These are phyloP conservation scores for Bipolaris victoriae DNA, from an alignment of 2,329 filamentous ascomycete genomes.

Conservation along the genomic window DNA sequence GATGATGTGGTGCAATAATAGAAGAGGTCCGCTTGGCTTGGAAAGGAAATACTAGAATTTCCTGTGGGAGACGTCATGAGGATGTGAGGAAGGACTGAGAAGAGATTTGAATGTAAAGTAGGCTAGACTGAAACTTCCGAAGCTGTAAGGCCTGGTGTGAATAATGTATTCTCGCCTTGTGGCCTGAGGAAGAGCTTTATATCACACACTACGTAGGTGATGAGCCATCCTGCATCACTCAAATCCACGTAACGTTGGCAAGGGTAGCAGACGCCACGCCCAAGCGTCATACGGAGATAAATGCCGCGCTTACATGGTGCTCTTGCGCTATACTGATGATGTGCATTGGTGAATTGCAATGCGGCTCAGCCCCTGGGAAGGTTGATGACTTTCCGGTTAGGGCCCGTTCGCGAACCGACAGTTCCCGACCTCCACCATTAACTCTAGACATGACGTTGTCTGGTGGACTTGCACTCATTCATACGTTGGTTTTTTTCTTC, in stretches of 20 bases:
- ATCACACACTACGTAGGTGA: conserved; percentile 10
- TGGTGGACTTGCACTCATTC: conserved; percentile 7
- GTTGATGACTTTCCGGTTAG: conserved; percentile 27
- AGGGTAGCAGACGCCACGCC: conserved; percentile 18
- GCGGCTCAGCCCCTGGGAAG: conserved; percentile 29
- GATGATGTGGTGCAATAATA: conserved; percentile 47
- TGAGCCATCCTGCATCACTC: conserved; percentile 18
- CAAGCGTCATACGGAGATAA: conserved; percentile 34
- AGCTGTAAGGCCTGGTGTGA: conserved; percentile 6
- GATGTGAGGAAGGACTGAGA: conserved; percentile 4
- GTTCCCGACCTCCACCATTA: conserved; percentile 17
- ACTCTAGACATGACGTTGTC: not conserved
- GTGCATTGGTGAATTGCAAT: conserved; percentile 23
- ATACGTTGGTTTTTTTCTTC: not conserved
- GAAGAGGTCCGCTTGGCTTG: conserved; percentile 45
- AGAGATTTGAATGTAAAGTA: not conserved
- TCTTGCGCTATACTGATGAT: conserved; percentile 30
- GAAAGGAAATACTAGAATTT: conserved; percentile 40
- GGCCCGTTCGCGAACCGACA: conserved; percentile 18
- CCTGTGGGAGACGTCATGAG: conserved; percentile 44
- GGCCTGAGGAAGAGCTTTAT: conserved; percentile 37
- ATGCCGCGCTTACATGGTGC: conserved; percentile 33
- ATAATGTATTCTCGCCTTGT: conserved; percentile 12
- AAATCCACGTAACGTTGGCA: conserved; percentile 13
- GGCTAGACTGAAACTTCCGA: not conserved